phyloP scores from a whole-genome alignment of 495 filamentous ascomycete genomes.

The Opeltia flavorubescens region DNA sequence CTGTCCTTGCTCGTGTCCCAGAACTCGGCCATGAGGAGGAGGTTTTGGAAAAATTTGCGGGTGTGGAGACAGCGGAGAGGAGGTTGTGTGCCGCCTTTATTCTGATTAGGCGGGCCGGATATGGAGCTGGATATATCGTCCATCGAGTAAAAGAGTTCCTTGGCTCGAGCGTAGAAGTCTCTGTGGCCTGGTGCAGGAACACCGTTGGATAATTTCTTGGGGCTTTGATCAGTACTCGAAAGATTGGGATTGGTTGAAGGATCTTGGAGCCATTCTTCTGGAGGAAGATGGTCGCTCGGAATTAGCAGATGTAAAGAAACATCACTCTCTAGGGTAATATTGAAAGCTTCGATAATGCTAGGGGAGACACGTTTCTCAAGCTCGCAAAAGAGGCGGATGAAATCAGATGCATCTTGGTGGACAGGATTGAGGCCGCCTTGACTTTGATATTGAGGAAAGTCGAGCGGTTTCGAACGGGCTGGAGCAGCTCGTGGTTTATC shows the following conservation, averaged over 20 bases:
- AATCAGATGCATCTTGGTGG: constrained; percentile 13
- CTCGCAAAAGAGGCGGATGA: constrained; percentile 29
- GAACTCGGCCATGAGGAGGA: constrained; percentile 45
- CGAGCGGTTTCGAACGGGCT: background rate
- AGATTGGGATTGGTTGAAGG: constrained; percentile 4
- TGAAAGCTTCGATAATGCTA: constrained; percentile 37
- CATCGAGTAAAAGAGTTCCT: constrained; percentile 41
- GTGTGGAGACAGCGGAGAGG: constrained; percentile 38
- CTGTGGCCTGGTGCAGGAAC: constrained; percentile 31
- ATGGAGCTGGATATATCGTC: constrained; percentile 42
- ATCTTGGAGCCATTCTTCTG: constrained; percentile 29
- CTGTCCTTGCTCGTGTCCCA: constrained; percentile 49
- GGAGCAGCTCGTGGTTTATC: background rate
- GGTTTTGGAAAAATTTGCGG: constrained; percentile 44
- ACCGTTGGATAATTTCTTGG: constrained; percentile 32
- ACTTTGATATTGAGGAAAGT: background rate
- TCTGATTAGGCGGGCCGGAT: constrained; percentile 24
- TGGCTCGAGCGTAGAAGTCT: constrained; percentile 31
- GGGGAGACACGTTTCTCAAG: constrained; percentile 36
- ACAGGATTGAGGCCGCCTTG: background rate
- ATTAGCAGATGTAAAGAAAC: constrained; percentile 32
- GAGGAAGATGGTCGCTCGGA: constrained; percentile 28
- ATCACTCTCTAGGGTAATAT: constrained; percentile 31
- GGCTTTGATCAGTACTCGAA: background rate
- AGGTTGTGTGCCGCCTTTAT: constrained; percentile 17